phyloP scores from a whole-genome alignment of 306 rosid genomes.

The Arachis stenosperma region DNA sequence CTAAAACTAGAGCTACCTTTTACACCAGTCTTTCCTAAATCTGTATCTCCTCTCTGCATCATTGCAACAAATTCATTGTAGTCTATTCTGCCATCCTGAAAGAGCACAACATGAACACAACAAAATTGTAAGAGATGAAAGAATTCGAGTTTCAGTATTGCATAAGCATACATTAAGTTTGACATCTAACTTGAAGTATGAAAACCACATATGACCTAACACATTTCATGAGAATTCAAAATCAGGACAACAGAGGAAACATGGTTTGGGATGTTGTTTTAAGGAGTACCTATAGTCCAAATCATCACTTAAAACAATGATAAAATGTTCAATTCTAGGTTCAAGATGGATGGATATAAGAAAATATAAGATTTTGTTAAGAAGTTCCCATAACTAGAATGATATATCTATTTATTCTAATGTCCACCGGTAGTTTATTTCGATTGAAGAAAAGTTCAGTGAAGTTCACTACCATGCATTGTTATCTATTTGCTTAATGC shows the following conservation, averaged over 20 bases:
- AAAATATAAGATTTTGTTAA: neutral
- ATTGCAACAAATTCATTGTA: constrained; percentile 88
- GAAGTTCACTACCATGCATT: neutral
- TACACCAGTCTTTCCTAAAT: constrained; percentile 51
- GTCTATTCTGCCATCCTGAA: constrained; percentile 87
- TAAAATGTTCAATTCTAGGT: neutral
- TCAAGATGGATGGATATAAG: neutral
- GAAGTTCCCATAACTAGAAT: too few relatives aligned
- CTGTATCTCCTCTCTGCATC: constrained; percentile 77
- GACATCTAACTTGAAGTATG: neutral
- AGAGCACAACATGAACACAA: constrained; percentile 23
- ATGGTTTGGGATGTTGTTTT: neutral
- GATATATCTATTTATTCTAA: too few relatives aligned
- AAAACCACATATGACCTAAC: neutral
- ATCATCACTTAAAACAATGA: neutral
- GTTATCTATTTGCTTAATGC: neutral
- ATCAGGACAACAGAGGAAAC: neutral
- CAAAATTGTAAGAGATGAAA: constrained; percentile 1
- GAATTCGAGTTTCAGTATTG: neutral
- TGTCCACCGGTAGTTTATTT: too few relatives aligned
- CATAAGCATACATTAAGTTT: constrained; percentile 1
- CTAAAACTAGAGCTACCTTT: constrained; percentile 51
- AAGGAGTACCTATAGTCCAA: neutral
- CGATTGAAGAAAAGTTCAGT: too few relatives aligned
- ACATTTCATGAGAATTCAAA: neutral